A percentile compares a stretch with the other conserved stretches of the same genome.
Conservation (phyloP, 2,329 filamentous ascomycete species). For the Arthrobotrys pseudoclavata region DNA sequence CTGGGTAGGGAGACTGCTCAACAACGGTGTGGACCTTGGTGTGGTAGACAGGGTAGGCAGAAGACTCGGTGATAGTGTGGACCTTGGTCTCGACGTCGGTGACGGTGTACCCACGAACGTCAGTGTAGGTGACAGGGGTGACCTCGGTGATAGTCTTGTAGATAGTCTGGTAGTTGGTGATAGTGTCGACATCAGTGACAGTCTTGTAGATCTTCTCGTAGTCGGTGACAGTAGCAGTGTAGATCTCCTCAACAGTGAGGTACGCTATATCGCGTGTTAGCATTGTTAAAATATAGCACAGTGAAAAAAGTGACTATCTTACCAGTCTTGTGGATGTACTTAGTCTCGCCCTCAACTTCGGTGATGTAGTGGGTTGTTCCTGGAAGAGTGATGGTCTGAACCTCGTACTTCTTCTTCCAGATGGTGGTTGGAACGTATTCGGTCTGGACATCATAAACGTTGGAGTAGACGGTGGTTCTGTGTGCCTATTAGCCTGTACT, state of each 20-base stretch:
- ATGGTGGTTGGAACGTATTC: slow-evolving; percentile 44
- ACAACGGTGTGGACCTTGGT: slow-evolving; percentile 45
- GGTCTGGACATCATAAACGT: slow-evolving; percentile 19
- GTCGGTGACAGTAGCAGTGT: slow-evolving; percentile 39
- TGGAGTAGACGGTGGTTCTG: slow-evolving; percentile 39
- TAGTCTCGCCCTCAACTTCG: slow-evolving; percentile 44
- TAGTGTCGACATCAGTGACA: slow-evolving; percentile 38
- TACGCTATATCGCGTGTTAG: slow-evolving; percentile 12
- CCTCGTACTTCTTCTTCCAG: slow-evolving; percentile 44
- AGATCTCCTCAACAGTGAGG: slow-evolving; percentile 42
- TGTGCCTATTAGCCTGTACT: not conserved
- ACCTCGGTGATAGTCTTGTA: slow-evolving; percentile 32
- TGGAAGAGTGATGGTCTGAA: slow-evolving; percentile 54
- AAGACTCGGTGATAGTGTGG: slow-evolving; percentile 38
- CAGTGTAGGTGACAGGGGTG: slow-evolving; percentile 40
- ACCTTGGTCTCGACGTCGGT: slow-evolving; percentile 33
- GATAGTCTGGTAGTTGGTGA: slow-evolving; percentile 21
- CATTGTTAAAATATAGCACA: not conserved
- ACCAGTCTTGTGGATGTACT: slow-evolving; percentile 49
- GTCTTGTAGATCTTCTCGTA: slow-evolving; percentile 40
- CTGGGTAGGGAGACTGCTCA: slow-evolving; percentile 29
- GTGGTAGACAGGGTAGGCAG: slow-evolving; percentile 19
- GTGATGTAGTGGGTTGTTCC: slow-evolving; percentile 52
- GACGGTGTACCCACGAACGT: slow-evolving; percentile 33
- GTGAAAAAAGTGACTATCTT: not conserved